Evolutionary conservation across 352 stramenopile genomes (phyloP), one percentile per base, ranked within the genome.

Genomic region (Blastocystis sp.): DNA sequence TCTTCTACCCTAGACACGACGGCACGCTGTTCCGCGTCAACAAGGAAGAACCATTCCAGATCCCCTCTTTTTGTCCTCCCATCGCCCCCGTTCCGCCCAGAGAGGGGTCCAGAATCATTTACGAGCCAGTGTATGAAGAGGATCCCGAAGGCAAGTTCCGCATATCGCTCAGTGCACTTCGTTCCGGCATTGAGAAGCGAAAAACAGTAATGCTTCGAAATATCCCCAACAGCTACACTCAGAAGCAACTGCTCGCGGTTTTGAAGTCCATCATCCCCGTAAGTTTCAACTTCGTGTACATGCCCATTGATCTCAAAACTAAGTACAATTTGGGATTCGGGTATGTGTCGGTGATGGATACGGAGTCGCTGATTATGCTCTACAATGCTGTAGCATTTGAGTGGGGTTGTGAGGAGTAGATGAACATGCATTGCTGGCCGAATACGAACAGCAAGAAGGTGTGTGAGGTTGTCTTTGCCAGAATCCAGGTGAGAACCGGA

Each of bases 191-290:
- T 12, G 74, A 85, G 31, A 67, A 31, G 35, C 74, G 74, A 24
- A 51, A 45, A 26, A 85, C 74, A 1, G 74, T 85, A 2, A 85
- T 85, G 74, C 45, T 85, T 16, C 65, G 45, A 19, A 85, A 85
- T 39, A 85, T 85, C 16, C 74, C 74, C 13, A 85, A 85, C 45
- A 85, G 66, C 55, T 77, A 59, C 33, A 77, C 29, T 77, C 66
- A 77, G 33, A n/a, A 77, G 21, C 1, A 45, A 29, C 45, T 77
- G 50, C 9, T 77, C 3, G 21, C 4, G 26, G 13, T 77, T 77
- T 35, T 77, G 33, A 55, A 45, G 12, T 37, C 24, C 6, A 59
- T 31, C 45, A 41, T 77, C n/a, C 66, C 66, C 9, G 50, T 29
- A 24, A 33, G 29, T 29, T 77, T 59, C 45, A 35, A 77, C 12